A percentile compares a stretch with the other conserved stretches of the same genome.
Evolutionary conservation across 2,329 filamentous ascomycete genomes (phyloP).

Genomic region (Aspergillus jensenii): DNA sequence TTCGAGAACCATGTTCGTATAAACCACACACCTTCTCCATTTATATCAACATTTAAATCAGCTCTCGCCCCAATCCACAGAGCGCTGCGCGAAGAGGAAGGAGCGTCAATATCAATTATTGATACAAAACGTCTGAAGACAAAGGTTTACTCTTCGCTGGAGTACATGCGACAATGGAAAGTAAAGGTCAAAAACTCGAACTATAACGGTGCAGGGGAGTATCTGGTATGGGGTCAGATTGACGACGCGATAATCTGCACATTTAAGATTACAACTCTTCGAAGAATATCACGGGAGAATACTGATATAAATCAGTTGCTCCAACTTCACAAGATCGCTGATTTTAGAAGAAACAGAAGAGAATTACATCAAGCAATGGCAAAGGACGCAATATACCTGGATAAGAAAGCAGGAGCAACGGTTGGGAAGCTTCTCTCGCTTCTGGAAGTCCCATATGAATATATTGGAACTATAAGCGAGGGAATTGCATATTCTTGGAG

Average conservation of each 20-base stretch:
- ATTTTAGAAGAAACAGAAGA: not conserved
- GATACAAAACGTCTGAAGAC: conserved; percentile 26
- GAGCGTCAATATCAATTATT: conserved; percentile 30
- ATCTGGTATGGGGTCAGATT: conserved; percentile 35
- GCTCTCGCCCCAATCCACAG: conserved; percentile 34
- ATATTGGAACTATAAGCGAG: conserved; percentile 22
- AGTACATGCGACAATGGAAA: conserved; percentile 21
- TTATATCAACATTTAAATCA: conserved; percentile 33
- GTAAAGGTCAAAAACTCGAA: conserved; percentile 23
- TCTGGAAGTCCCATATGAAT: conserved; percentile 21
- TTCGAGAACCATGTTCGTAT: conserved; percentile 28
- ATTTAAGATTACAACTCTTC: conserved; percentile 24
- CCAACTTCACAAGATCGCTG: conserved; percentile 23
- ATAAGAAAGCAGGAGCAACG: conserved; percentile 17
- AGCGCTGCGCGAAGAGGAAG: conserved; percentile 22
- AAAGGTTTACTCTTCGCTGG: conserved; percentile 27
- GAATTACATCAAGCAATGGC: conserved; percentile 17
- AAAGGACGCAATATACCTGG: conserved; percentile 7
- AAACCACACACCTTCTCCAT: conserved; percentile 23
- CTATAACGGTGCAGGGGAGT: conserved; percentile 34
- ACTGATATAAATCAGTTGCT: conserved; percentile 26
- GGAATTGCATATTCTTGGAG: conserved; percentile 24
- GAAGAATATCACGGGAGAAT: conserved; percentile 16
- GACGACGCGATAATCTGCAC: conserved; percentile 29
- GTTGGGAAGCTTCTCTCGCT: conserved; percentile 24